Evolutionary conservation across 2,329 filamentous ascomycete species (phyloP).

Genomic region (Sarocladium strictum): DNA sequence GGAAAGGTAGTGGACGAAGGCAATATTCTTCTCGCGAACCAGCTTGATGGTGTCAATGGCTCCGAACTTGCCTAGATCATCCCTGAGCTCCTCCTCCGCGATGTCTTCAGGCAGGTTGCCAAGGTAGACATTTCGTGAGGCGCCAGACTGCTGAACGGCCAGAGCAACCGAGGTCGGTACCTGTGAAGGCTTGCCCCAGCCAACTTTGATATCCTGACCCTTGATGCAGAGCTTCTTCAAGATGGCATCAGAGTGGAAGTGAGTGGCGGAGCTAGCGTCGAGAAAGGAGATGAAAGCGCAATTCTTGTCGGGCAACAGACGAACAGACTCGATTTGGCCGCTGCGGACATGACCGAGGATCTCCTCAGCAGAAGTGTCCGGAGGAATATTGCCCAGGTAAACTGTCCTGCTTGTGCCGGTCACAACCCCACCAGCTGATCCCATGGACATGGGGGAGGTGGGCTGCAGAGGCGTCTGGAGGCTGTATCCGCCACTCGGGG

Average conservation of each 20-base stretch:
- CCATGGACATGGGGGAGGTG: slow-evolving; percentile 69
- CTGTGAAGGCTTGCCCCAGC: slow-evolving; percentile 97
- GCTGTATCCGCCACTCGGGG: slow-evolving; percentile 72
- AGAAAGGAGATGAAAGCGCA: slow-evolving; percentile 99
- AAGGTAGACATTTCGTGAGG: slow-evolving; percentile 94
- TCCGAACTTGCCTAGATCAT: slow-evolving; percentile 94
- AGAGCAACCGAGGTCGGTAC: slow-evolving; percentile 96
- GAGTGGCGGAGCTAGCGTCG: slow-evolving; percentile 93
- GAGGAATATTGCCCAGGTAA: slow-evolving; percentile 96
- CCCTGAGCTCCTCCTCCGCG: slow-evolving; percentile 83
- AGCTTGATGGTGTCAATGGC: slow-evolving; percentile 97
- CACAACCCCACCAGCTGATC: slow-evolving; percentile 60
- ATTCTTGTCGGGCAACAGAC: slow-evolving; percentile 96
- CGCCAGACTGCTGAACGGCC: slow-evolving; percentile 93
- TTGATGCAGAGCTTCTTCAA: slow-evolving; percentile 99
- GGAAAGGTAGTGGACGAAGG: slow-evolving; percentile 94
- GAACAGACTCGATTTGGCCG: slow-evolving; percentile 98
- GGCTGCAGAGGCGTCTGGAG: slow-evolving; percentile 52
- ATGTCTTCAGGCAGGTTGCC: slow-evolving; percentile 90
- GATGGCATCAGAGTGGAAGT: slow-evolving; percentile 99
- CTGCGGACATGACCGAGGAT: slow-evolving; percentile 94
- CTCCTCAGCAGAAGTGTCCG: slow-evolving; percentile 93
- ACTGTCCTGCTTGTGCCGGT: slow-evolving; percentile 93
- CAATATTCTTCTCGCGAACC: slow-evolving; percentile 95
- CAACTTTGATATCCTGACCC: slow-evolving; percentile 98